phyloP scores from a whole-genome alignment of 345 rosid species.

The Trapa bicornis region DNA sequence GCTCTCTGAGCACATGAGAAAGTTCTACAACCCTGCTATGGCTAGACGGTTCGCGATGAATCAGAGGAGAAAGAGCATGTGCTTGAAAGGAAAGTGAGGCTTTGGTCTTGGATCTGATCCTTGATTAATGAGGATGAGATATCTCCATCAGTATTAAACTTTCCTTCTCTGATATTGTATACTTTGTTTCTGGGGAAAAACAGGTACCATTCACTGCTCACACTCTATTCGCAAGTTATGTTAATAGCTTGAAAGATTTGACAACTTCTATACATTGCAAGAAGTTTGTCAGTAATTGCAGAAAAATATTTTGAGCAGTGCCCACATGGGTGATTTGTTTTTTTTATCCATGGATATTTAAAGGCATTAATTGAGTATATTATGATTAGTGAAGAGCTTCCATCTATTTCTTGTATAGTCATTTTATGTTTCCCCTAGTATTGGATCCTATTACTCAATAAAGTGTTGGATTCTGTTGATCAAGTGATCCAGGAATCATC shows the following conservation, averaged over 20 bases:
- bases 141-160: neutral
- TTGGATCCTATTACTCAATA: too few relatives aligned
- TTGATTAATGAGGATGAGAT: neutral
- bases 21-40: constrained; percentile 69
- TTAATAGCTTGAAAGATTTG: neutral
- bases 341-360: too few relatives aligned
- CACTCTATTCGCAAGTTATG: neutral
- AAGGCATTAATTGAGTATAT: too few relatives aligned
- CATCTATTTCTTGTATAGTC: too few relatives aligned
- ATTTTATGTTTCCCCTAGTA: too few relatives aligned
- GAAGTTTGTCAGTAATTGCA: neutral
- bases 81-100: constrained; percentile 43
- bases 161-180: neutral
- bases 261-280: neutral
- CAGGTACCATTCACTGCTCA: neutral
- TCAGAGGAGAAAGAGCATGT: constrained; percentile 58
- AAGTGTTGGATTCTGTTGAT: too few relatives aligned
- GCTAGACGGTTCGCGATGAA: constrained; percentile 62
- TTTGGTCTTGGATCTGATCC: neutral
- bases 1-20: constrained; percentile 77
- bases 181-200: neutral
- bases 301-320: too few relatives aligned
- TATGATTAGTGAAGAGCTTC: too few relatives aligned
- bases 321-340: too few relatives aligned
- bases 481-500: too few relatives aligned